Conservation (phyloP, 306 rosid species). For the Lathyrus aphaca region DNA sequence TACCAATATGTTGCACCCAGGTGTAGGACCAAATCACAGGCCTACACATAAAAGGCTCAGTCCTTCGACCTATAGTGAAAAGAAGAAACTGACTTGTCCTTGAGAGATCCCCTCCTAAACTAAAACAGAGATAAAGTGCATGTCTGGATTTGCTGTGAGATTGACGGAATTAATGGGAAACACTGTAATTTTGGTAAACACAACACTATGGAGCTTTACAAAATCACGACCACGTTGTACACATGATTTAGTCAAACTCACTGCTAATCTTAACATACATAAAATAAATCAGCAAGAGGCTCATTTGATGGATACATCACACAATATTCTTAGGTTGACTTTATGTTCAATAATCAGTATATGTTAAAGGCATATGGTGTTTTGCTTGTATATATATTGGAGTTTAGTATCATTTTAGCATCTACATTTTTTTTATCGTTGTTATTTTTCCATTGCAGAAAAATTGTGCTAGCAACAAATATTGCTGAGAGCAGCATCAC, state of each 20-base stretch:
- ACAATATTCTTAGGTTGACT: neutral
- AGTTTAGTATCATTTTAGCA: conserved; percentile 29
- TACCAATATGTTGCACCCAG: too few species aligned
- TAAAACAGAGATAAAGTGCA: neutral
- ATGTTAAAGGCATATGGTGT: neutral
- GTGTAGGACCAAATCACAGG: too few species aligned
- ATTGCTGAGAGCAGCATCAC: conserved; percentile 99
- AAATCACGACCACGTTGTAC: too few species aligned
- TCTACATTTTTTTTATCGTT: conserved; percentile 31
- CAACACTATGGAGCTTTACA: too few species aligned
- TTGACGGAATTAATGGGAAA: too few species aligned
- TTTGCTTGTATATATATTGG: conserved; percentile 7
- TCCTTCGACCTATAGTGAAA: neutral
- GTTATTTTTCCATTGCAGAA: conserved; percentile 58
- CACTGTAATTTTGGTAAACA: too few species aligned
- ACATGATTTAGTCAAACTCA: too few species aligned
- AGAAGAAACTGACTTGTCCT: neutral
- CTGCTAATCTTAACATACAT: neutral
- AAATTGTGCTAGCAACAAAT: conserved; percentile 95
- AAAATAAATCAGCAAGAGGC: neutral
- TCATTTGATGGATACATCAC: neutral
- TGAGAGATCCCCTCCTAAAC: neutral
- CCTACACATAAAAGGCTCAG: too few species aligned
- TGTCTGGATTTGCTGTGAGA: too few species aligned
- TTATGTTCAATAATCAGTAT: neutral